Percentiles rank a stretch among this genome's conserved stretches.
Conservation (phyloP, 139 green algal genomes). For the Haematococcus lacustris region DNA sequence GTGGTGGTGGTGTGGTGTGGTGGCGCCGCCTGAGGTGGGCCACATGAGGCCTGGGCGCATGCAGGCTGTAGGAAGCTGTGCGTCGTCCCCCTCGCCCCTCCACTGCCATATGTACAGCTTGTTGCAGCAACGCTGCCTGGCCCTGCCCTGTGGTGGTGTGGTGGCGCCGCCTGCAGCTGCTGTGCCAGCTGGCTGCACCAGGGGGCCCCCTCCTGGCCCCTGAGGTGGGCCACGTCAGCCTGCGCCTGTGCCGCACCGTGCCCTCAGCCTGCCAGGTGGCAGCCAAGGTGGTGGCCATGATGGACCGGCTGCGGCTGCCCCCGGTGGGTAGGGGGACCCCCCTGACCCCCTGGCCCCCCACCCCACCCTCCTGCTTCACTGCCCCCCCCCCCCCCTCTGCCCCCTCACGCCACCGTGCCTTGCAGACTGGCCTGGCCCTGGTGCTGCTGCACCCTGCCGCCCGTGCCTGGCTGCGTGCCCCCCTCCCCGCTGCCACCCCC, state of each 20-base stretch:
- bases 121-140: neutral
- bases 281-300: neutral
- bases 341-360: too few relatives aligned
- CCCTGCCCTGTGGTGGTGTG: neutral
- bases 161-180: neutral
- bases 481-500: too few relatives aligned
- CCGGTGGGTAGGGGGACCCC: constrained; percentile 4
- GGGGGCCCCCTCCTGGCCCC: constrained; percentile 26
- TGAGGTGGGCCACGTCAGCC: constrained; percentile 37
- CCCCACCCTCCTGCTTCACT: too few relatives aligned
- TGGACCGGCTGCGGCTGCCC: neutral
- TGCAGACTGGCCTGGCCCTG: too few relatives aligned
- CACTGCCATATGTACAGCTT: neutral
- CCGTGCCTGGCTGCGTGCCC: too few relatives aligned
- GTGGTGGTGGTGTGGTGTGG: too few relatives aligned
- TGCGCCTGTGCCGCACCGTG: constrained; percentile 29
- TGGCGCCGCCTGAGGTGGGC: neutral
- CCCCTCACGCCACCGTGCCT: too few relatives aligned
- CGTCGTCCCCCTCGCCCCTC: neutral
- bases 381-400: too few relatives aligned
- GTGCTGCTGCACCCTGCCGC: too few relatives aligned
- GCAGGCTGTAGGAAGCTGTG: neutral
- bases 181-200: constrained; percentile 2
- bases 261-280: constrained; percentile 24
- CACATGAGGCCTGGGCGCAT: neutral